These are phyloP conservation scores for Megacollybia marginata DNA, from an alignment of 768 basidiomycete genomes.

Conservation along the genomic window DNA sequence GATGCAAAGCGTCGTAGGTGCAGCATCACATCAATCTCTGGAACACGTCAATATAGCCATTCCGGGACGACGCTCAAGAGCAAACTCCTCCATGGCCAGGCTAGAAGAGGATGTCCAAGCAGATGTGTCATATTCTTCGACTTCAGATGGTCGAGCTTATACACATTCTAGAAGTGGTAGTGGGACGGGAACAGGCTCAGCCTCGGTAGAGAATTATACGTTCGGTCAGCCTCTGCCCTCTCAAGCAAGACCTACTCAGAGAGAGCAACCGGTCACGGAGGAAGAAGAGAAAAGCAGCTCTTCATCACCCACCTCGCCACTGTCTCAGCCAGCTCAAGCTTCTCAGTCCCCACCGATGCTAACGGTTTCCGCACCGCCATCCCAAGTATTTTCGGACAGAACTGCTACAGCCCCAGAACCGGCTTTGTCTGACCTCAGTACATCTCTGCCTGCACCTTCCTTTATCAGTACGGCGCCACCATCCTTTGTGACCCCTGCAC, in stretches of 20 bases:
- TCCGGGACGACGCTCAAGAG: slow-evolving; percentile 31
- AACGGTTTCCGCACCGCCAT: not conserved
- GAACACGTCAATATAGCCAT: slow-evolving; percentile 43
- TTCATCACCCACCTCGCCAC: slow-evolving; percentile 10
- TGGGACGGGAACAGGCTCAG: slow-evolving; percentile 36
- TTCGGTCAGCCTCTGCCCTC: slow-evolving; percentile 53
- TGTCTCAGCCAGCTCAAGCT: not conserved
- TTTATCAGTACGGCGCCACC: slow-evolving; percentile 61
- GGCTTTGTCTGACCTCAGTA: not conserved
- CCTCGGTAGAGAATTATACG: slow-evolving; percentile 63
- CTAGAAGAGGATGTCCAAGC: slow-evolving; percentile 43
- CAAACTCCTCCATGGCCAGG: slow-evolving; percentile 64
- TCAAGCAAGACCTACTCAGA: slow-evolving; percentile 31
- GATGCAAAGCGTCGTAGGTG: slow-evolving; percentile 49
- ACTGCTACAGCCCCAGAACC: not conserved
- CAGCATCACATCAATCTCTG: slow-evolving; percentile 54
- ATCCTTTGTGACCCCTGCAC: slow-evolving; percentile 63
- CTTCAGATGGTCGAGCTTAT: slow-evolving; percentile 23
- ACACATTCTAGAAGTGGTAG: slow-evolving; percentile 47
- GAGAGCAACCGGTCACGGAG: slow-evolving; percentile 12
- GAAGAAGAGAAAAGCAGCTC: slow-evolving; percentile 2
- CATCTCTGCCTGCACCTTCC: slow-evolving; percentile 32
- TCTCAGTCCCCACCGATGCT: not conserved
- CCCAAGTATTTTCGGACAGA: not conserved
- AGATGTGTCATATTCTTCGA: slow-evolving; percentile 9